Evolutionary conservation across 2,329 filamentous ascomycete genomes (phyloP), one percentile per base, ranked within the genome.

Genomic region (Cladophialophora chaetospira): DNA sequence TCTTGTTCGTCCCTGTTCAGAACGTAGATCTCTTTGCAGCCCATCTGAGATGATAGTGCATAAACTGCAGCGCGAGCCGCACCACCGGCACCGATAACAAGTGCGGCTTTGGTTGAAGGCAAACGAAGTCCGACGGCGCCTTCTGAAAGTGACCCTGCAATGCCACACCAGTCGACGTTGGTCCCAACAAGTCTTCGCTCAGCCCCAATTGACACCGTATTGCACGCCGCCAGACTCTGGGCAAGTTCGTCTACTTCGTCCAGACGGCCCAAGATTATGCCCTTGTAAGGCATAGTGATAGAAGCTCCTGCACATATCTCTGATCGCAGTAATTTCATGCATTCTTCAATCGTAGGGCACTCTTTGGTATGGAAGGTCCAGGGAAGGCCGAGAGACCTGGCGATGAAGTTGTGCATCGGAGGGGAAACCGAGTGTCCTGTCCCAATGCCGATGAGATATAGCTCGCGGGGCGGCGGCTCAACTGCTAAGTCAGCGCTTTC

Each of bases 21-120:
- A 10, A 70, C 55, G 51, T 56, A 67, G 5, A 70, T 65, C n/a
- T 62, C 46, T 13, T 45, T 47, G 29, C 69, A 55, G 1, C 66
- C 64, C 3, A 68, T 44, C 6, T 11, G 6, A 2, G 65, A 50
- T 11, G 55, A 58, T 81, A 92, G 84, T 1, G 88, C 85, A 64
- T 92, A 92, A 2, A 90, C 82, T 2, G 88, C 87, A 2, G 88
- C 88, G 55, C 88, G 80, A 8, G 87, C 88, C 87, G 91, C 91
- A 5, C 88, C 88, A 36, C 82, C 82, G 13, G 81, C 80, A 10
- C 82, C 82, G 59, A 82, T 75, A 3, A 84, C 73, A 4, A 84
- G 67, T 10, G 76, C 80, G 1, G 76, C 81, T 1, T 77, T 80
- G 6, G 28, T 13, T 4, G 42, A 11, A n/a, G 81, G 75, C 3